Base-by-base conservation (phyloP, 176 grass and related monocot species). In the Oryza officinalis region DNA sequence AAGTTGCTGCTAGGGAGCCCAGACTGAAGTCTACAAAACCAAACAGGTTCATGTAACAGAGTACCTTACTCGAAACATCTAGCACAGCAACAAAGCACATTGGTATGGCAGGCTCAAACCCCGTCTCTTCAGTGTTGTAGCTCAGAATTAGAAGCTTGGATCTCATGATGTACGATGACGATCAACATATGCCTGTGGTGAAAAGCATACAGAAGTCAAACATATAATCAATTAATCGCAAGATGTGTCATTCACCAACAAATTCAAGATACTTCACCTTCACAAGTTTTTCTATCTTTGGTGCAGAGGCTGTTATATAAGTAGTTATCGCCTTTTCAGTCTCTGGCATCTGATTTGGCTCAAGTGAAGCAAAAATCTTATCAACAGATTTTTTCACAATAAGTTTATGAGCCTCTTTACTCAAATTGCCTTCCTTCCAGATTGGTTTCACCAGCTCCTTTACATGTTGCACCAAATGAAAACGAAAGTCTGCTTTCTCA, bases 401-500 rank as follows among this genome's bases (percentile, higher is more conserved):
- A 60, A 71, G 69, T 61, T 84, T 94, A 78, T 92, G 79, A 81
- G 87, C 73, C 84, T 92, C 89, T 84, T 89, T 94, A 86, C 65
- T 94, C 75, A 90, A 69, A 78, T 67, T 75, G 40, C 93, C 93
- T 65, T 92, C 87, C 63, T 89, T 87, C 90, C 90, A 92, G 68
- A 61, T 74, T 78, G 93, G 85, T 89, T 88, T 89, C 69, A 94
- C 30, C 79, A 94, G 83, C 74, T 90, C 90, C 79, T 94, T 94
- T 15, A 94, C 83, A 90, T 87, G 69, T 31, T 94, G 85, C 69
- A 84, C 87, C 87, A 94, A 88, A 81, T 80, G 82, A 83, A 86
- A 57, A 69, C 83, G 92, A 3, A 92, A 92, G 32, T 74, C 83
- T 65, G 75, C 67, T 84, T 80, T 77, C 26, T 76, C 79, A 2